Evolutionary conservation across 371 early-diverging fungal species (phyloP), one percentile per base, ranked within the genome.

Genomic region (Choanephora cucurbitarum): DNA sequence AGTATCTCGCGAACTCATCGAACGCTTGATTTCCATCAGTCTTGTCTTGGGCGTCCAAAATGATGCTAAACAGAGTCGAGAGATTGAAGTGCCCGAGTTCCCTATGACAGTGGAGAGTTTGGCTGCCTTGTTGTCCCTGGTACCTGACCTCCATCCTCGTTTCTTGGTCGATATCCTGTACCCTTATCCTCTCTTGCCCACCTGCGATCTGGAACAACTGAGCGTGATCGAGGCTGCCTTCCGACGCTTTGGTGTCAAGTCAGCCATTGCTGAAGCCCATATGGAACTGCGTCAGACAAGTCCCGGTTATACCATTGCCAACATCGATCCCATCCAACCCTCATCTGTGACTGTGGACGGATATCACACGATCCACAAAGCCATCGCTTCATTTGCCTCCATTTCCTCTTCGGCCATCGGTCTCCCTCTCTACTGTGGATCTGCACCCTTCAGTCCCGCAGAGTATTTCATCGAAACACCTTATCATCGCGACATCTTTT

Each of bases 401-500:
- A 37, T 21, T 0, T 72, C 79, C 34, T 49, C 45, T 19, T 48
- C 68, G 0, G 65, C 73, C 11, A 40, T 80, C 22, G 77, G 69
- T 1, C 32, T 74, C 10, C 64, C 71, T 8, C 47, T 86, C 31
- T 58, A 70, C 44, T 73, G 81, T 64, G 88, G 90, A 11, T 67
- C 77, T 15, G 70, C 75, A 33, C 67, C 63, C 2, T 75, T 81
- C 40, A 69, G 76, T 45, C 79, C 75, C 2, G 80, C 82, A 1
- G 79, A 81, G 46, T 81, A 72, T 63, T 92, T 88, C 69, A 84
- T 92, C 1, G 82, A 84, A 55, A 91, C 92, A 0, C 75, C 85
- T 5, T 90, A 90, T 50, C 87, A 90, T 57, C 64, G 72, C 49
- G 68, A 77, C 11, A 73, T 90, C 1, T 67, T 88, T 21, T 74